Conservation (phyloP, 2,329 filamentous ascomycete genomes). For the Cephalotrichum gorgonifer region DNA sequence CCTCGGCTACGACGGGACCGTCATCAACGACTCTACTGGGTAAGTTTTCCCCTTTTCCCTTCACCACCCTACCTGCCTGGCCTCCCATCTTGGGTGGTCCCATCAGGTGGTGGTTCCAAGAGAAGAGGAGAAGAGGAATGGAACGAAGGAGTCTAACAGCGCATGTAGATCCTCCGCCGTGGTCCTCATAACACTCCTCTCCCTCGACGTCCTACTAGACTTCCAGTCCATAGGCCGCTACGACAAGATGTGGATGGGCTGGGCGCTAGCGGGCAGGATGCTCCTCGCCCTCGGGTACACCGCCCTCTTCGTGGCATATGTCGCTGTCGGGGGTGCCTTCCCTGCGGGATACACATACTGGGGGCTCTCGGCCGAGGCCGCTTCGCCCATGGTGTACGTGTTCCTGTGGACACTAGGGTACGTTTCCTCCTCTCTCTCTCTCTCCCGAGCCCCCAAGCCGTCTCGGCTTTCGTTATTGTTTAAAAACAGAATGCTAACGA, state of each 20-base stretch:
- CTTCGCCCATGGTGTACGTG: constrained; percentile 21
- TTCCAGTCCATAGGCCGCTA: constrained; percentile 20
- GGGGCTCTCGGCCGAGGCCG: constrained; percentile 17
- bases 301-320: constrained; percentile 23
- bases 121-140: not conserved
- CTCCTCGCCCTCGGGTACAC: constrained; percentile 21
- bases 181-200: constrained; percentile 19
- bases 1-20: constrained; percentile 15
- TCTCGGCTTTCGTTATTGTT: not conserved
- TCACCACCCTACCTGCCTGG: not conserved
- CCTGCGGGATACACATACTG: constrained; percentile 24
- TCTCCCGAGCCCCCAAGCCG: not conserved
- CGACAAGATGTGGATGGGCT: constrained; percentile 18
- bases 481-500: not conserved
- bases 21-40: constrained; percentile 8
- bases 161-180: constrained; percentile 16
- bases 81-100: not conserved
- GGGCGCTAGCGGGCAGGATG: constrained; percentile 20
- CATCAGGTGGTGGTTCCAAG: too few relatives aligned
- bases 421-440: constrained; percentile 7
- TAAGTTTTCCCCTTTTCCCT: not conserved
- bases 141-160: not conserved
- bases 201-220: constrained; percentile 23
- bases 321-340: constrained; percentile 24
- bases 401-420: constrained; percentile 25